Evolutionary conservation across 495 filamentous ascomycete genomes (phyloP).

Genomic region (Podospora bellae-mahoneyi): DNA sequence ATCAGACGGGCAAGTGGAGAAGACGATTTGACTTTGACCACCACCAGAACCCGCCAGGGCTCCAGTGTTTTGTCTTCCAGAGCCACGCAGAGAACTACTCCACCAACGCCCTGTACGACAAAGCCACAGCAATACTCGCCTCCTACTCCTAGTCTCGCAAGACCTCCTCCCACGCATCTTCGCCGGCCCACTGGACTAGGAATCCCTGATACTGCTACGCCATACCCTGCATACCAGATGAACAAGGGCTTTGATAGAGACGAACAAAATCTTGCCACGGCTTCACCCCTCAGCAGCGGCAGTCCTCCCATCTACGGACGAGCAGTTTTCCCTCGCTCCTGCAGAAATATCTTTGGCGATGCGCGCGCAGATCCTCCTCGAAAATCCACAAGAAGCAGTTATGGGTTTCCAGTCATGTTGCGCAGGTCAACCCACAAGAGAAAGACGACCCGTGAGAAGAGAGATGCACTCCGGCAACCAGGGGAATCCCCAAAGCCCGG

Average conservation of each 20-base stretch:
- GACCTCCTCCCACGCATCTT: conserved; percentile 18
- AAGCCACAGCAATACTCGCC: conserved; percentile 24
- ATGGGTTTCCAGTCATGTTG: conserved; percentile 7
- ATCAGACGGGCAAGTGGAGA: conserved; percentile 19
- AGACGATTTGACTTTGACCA: conserved; percentile 25
- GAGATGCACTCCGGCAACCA: background rate
- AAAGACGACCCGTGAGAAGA: conserved; percentile 6
- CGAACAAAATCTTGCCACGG: background rate
- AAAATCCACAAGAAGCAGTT: conserved; percentile 13
- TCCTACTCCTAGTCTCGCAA: conserved; percentile 17
- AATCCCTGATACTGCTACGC: background rate
- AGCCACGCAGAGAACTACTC: conserved; percentile 21
- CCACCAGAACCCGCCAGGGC: conserved; percentile 22
- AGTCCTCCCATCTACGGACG: background rate
- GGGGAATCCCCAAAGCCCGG: background rate
- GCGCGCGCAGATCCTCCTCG: conserved; percentile 1
- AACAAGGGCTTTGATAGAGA: background rate
- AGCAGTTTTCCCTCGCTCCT: conserved; percentile 11
- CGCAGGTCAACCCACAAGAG: conserved; percentile 13
- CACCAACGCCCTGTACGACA: conserved; percentile 17
- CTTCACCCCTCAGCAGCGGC: conserved; percentile 3
- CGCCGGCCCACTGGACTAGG: conserved; percentile 16
- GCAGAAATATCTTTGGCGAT: conserved; percentile 21
- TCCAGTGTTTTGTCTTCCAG: conserved; percentile 24
- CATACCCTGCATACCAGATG: conserved; percentile 3